Base-by-base conservation (phyloP, 2,329 filamentous ascomycete genomes). In the Tolypocladium album region DNA sequence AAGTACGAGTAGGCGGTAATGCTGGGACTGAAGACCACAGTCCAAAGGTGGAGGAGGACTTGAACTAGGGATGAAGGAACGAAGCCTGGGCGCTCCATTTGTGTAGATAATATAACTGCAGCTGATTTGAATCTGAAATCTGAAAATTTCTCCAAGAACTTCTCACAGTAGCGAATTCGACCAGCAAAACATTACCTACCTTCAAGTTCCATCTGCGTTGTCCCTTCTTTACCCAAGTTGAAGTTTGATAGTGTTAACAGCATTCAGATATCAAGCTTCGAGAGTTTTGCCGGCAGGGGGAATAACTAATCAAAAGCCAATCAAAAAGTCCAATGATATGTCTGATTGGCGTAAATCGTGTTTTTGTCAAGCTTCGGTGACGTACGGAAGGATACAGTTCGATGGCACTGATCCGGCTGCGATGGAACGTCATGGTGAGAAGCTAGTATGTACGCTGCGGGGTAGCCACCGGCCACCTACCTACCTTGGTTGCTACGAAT, bases 1-100 rank as follows among this genome's bases (percentile, higher is more conserved):
- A 66, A 67, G 43, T 84, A 83, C 58, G 58, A 63, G 58, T 63
- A 59, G 57, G 60, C 12, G 20, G n/a, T 15, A 34, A 17, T 50
- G 5, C 12, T 50, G 13, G 24, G 24, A 20, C 15, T 17, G 24
- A 50, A 50, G 24, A 20, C 13, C 11, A 8, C 2, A 36, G 47
- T 55, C 12, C 12, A 22, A 5, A 27, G n/a, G 31, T 38, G 17
- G 22, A 43, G n/a, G 31, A n/a, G n/a, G 36, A 55, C 39, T 15
- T 57, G 22, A 13, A n/a, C 9, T 6, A 20, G 47, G 34, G 13
- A 57, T 45, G 55, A 40, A 22, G 20, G 20, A 36, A 53, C 50
- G 50, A 53, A n/a, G 34, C 17, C n/a, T 53, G 50, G 34, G 22
- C 5, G 20, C 50, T 52, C 47, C 27, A 17, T 52, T 34, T 38